Percentiles rank a stretch among this genome's conserved stretches.
Evolutionary conservation across 768 basidiomycete genomes (phyloP).

Genomic region (Amanita exitialis): DNA sequence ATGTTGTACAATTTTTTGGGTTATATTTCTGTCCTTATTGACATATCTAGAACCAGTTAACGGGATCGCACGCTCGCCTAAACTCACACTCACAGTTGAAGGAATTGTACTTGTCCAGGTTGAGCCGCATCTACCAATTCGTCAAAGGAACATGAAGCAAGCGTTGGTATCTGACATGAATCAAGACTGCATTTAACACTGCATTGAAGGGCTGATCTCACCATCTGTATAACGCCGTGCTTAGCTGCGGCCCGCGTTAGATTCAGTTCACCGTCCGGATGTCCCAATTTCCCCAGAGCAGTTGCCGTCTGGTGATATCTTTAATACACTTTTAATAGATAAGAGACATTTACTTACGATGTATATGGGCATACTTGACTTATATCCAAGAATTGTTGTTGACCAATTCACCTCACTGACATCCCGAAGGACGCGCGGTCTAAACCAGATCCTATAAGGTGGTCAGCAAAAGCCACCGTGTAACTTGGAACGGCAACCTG

Average conservation of each 20-base stretch:
- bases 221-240: constrained; percentile 43
- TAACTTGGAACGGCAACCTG: constrained; percentile 31
- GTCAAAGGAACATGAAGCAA: constrained; percentile 94
- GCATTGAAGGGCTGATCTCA: constrained; percentile 7
- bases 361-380: constrained; percentile 69
- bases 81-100: constrained; percentile 53
- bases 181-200: neutral
- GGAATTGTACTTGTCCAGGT: constrained; percentile 72
- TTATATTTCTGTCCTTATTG: constrained; percentile 81
- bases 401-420: constrained; percentile 84
- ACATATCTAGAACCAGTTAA: constrained; percentile 52
- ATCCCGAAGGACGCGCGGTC: constrained; percentile 77
- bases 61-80: neutral
- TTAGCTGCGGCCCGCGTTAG: constrained; percentile 84
- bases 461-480: neutral
- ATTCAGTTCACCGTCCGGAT: constrained; percentile 91
- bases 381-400: constrained; percentile 70
- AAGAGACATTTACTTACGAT: constrained; percentile 36
- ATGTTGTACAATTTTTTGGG: constrained; percentile 79
- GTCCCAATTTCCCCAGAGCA: constrained; percentile 87
- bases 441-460: constrained; percentile 68
- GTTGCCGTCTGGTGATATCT: constrained; percentile 44
- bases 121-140: constrained; percentile 84
- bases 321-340: neutral
- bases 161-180: constrained; percentile 71